These are phyloP conservation scores for Penicillium sp. DNA, from an alignment of 2,329 filamentous ascomycete genomes.

Conservation along the genomic window DNA sequence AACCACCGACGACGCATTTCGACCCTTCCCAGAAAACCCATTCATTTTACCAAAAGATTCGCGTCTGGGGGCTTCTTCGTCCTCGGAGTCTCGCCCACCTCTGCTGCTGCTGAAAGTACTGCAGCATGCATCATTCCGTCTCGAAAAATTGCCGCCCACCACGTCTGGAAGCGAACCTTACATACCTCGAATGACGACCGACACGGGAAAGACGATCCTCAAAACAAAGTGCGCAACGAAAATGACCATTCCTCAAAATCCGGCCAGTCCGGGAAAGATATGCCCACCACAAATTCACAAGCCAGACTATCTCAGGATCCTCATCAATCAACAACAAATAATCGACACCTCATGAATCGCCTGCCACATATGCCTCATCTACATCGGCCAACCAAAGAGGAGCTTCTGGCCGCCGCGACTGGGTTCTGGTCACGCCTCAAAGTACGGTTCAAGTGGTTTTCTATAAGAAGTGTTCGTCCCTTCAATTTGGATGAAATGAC, in stretches of 20 bases:
- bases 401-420: conserved; percentile 84
- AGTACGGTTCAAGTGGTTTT: conserved; percentile 96
- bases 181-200: conserved; percentile 30
- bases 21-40: conserved; percentile 27
- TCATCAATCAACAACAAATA: conserved; percentile 19
- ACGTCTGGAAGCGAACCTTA: conserved; percentile 33
- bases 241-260: conserved; percentile 6
- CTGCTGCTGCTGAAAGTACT: conserved; percentile 34
- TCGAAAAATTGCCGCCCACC: conserved; percentile 33
- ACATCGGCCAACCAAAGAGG: conserved; percentile 86
- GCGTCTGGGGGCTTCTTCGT: conserved; percentile 57
- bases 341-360: conserved; percentile 55
- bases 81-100: conserved; percentile 43
- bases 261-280: conserved; percentile 11
- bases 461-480: conserved; percentile 86
- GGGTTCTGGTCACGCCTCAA: conserved; percentile 89
- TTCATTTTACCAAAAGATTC: conserved; percentile 52
- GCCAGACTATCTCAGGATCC: conserved; percentile 28
- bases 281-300: conserved; percentile 7
- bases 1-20: conserved; percentile 18
- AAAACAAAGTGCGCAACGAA: conserved; percentile 18
- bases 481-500: conserved; percentile 97
- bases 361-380: conserved; percentile 71
- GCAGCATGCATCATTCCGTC: conserved; percentile 33
- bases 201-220: conserved; percentile 15